Evolutionary conservation across 768 basidiomycete genomes (phyloP).

Genomic region (Cystofilobasidium capitatum): DNA sequence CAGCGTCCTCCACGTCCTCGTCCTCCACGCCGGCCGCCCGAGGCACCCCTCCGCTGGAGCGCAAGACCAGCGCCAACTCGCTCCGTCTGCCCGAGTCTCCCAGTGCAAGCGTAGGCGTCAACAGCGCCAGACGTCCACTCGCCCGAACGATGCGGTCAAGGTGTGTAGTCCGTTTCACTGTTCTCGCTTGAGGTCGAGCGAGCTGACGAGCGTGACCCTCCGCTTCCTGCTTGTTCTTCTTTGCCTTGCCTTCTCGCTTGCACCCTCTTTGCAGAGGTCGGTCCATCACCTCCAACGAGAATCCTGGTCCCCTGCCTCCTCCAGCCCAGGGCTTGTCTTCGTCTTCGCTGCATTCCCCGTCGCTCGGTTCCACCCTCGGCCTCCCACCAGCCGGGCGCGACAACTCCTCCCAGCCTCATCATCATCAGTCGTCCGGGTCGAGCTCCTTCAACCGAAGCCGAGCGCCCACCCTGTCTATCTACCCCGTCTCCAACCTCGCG

Average conservation of each 20-base stretch:
- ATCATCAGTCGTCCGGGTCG: neutral
- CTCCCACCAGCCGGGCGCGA: neutral
- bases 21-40: constrained; percentile 1
- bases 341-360: constrained; percentile 7
- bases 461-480: constrained; percentile 10
- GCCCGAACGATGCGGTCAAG: neutral
- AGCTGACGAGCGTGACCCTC: neutral
- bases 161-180: neutral
- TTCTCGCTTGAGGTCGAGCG: neutral
- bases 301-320: neutral
- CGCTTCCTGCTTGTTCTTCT: neutral
- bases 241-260: neutral
- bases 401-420: neutral
- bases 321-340: constrained; percentile 7
- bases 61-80: neutral
- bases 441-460: neutral
- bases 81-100: neutral
- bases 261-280: constrained; percentile 14
- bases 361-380: constrained; percentile 5
- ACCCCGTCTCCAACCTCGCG: constrained; percentile 7
- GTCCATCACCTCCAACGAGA: constrained; percentile 19
- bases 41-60: neutral
- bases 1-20: neutral
- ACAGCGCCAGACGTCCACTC: neutral
- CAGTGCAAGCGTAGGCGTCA: neutral